These are phyloP conservation scores for Tardiomyces depauwii DNA, from an alignment of 1,139 yeast genomes.

Conservation along the genomic window DNA sequence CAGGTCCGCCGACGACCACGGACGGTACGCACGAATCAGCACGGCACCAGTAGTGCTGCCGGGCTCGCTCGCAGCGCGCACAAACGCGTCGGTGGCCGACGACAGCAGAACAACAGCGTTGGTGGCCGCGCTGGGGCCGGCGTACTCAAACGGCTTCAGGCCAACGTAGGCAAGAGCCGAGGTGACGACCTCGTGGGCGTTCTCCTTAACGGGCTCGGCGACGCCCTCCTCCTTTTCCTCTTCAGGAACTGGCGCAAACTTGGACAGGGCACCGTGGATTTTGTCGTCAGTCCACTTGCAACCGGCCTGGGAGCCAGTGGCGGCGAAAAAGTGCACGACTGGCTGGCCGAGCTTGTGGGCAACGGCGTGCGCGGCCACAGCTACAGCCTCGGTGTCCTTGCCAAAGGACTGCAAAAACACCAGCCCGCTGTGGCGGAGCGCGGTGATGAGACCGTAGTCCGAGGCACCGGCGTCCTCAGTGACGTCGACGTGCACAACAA, in stretches of 20 bases:
- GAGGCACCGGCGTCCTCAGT: conserved; percentile 10
- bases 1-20: conserved; percentile 48
- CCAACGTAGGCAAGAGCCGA: conserved; percentile 19
- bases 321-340: conserved; percentile 53
- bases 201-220: conserved; percentile 6
- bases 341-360: conserved; percentile 40
- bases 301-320: conserved; percentile 9
- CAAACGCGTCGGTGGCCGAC: conserved; percentile 36
- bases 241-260: conserved; percentile 5
- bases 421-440: conserved; percentile 58
- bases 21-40: conserved; percentile 55
- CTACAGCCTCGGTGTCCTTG: conserved; percentile 37
- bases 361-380: conserved; percentile 47
- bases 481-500: conserved; percentile 54
- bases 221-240: conserved; percentile 6
- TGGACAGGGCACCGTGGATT: conserved; percentile 13
- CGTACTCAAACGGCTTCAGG: conserved; percentile 32
- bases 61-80: conserved; percentile 25
- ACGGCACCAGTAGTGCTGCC: conserved; percentile 34
- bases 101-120: conserved; percentile 55
- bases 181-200: conserved; percentile 16
- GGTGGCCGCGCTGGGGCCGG: conserved; percentile 30
- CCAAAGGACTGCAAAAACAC: conserved; percentile 56
- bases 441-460: conserved; percentile 57
- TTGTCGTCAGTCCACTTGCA: conserved; percentile 27